Percentiles rank a stretch among this genome's conserved stretches.
These are phyloP conservation scores for Mortierella sp. DNA, from an alignment of 371 early-diverging fungal species.

Conservation along the genomic window DNA sequence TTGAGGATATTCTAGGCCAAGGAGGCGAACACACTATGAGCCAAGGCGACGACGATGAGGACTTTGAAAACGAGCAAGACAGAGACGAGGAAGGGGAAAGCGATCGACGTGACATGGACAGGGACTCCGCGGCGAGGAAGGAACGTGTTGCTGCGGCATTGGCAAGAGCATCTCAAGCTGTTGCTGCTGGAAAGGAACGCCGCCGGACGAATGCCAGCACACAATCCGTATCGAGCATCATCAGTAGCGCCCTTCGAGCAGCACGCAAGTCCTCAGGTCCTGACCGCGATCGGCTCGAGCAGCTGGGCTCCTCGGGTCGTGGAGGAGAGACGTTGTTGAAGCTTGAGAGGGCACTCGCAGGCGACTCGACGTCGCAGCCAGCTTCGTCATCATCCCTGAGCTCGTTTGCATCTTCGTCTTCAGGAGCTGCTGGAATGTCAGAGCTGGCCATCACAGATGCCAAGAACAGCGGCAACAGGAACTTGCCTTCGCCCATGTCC, in stretches of 20 bases:
- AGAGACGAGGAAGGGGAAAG: background rate
- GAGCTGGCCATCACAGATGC: background rate
- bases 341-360: constrained; percentile 37
- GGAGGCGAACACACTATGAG: no score
- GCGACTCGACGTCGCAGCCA: background rate
- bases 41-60: constrained; percentile 34
- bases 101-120: background rate
- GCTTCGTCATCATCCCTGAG: background rate
- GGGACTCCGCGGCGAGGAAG: constrained; percentile 26
- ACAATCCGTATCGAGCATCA: background rate
- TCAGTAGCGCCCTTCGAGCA: constrained; percentile 1
- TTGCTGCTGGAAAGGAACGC: constrained; percentile 47
- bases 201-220: constrained; percentile 28
- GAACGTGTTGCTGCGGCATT: constrained; percentile 44
- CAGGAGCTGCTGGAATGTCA: no score
- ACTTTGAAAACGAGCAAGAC: constrained; percentile 47
- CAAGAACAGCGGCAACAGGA: constrained; percentile 11
- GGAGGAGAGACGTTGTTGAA: constrained; percentile 45
- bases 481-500: constrained; percentile 45
- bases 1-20: constrained; percentile 49
- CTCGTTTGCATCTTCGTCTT: no score
- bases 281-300: constrained; percentile 40
- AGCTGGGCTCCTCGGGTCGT: constrained; percentile 30
- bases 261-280: constrained; percentile 9
- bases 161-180: constrained; percentile 39